These are phyloP conservation scores for Hygrophila difformis DNA, from an alignment of 257 asterid genomes.

Conservation along the genomic window DNA sequence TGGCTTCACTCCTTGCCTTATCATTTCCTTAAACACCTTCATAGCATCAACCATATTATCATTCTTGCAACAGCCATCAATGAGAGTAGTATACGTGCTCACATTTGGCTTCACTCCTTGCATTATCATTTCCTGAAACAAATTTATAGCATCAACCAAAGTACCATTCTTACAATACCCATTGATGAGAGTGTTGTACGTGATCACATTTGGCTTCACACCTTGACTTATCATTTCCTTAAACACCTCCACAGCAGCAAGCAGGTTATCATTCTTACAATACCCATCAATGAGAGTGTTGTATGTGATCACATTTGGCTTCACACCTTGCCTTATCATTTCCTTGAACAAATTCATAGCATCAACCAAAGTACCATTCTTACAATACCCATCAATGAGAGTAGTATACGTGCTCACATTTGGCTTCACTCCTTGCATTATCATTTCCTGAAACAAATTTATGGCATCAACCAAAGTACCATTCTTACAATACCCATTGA, in stretches of 20 bases:
- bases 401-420: constrained; percentile 42
- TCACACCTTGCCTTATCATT: constrained; percentile 29
- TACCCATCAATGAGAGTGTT: constrained; percentile 62
- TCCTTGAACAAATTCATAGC: constrained; percentile 41
- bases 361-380: constrained; percentile 49
- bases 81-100: constrained; percentile 57
- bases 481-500: constrained; percentile 44
- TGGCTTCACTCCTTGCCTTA: constrained; percentile 31
- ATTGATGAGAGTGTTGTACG: constrained; percentile 36
- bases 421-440: constrained; percentile 38
- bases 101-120: constrained; percentile 45
- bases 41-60: constrained; percentile 38
- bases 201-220: constrained; percentile 42
- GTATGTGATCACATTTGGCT: constrained; percentile 51
- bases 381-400: constrained; percentile 57
- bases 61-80: constrained; percentile 64
- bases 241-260: too few relatives aligned
- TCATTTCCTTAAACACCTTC: constrained; percentile 49
- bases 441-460: constrained; percentile 50
- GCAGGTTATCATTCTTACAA: constrained; percentile 48
- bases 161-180: constrained; percentile 63
- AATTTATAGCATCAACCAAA: constrained; percentile 26
- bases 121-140: constrained; percentile 27
- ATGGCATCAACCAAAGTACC: constrained; percentile 48
- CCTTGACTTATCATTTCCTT: constrained; percentile 49